Percentiles rank a stretch among this genome's conserved stretches.
Conservation (phyloP, 1,139 yeast species). For the Sugiyamaella novakii region DNA sequence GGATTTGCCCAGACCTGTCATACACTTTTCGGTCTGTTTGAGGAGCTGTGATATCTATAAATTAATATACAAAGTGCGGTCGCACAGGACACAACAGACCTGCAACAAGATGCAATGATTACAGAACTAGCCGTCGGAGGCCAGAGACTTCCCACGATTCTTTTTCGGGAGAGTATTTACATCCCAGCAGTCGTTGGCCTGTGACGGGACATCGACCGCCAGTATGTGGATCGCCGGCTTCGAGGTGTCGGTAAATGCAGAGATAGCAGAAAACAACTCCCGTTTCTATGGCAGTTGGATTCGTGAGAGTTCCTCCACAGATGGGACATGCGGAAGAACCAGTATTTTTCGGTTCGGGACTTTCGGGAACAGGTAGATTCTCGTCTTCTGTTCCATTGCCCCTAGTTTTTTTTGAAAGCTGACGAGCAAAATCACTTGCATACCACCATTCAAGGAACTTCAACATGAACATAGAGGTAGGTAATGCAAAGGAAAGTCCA, state of each 20-base stretch:
- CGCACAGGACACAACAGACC: too few species aligned
- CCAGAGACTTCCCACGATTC: constrained; percentile 76
- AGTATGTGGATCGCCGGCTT: constrained; percentile 46
- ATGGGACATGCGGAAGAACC: constrained; percentile 57
- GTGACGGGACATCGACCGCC: constrained; percentile 90
- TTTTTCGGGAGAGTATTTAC: constrained; percentile 60
- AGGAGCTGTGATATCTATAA: not conserved
- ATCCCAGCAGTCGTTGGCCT: constrained; percentile 69
- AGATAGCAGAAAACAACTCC: constrained; percentile 90
- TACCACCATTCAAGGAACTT: constrained; percentile 97
- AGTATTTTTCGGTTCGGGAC: constrained; percentile 2
- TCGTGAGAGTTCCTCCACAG: constrained; percentile 65
- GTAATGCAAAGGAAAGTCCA: constrained; percentile 54
- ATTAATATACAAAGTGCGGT: too few species aligned
- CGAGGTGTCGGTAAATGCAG: constrained; percentile 72
- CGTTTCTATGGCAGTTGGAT: constrained; percentile 88
- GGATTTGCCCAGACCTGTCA: constrained; percentile 2
- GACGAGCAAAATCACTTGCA: constrained; percentile 70
- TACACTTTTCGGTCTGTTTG: too few species aligned
- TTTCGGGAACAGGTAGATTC: constrained; percentile 57
- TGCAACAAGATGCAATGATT: too few species aligned
- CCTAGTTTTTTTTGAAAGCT: constrained; percentile 57
- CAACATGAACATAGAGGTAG: constrained; percentile 78
- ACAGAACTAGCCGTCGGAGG: constrained; percentile 68
- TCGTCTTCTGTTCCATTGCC: constrained; percentile 46